Evolutionary conservation across 805 yeast genomes (phyloP), one percentile per base, ranked within the genome.

Genomic region (Saccharomycopsis sp.): DNA sequence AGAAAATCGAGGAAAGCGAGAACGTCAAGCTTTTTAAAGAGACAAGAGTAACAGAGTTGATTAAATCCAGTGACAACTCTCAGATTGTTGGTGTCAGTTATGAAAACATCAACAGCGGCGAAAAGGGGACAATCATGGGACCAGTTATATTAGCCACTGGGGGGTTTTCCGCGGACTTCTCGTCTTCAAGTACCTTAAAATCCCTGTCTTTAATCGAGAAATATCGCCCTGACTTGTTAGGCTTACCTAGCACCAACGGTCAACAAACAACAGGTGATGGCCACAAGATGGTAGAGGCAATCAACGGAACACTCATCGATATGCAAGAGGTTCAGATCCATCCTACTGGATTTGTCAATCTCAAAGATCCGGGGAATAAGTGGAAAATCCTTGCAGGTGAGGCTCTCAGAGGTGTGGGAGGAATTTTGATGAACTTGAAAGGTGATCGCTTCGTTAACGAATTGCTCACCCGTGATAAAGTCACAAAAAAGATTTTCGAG

Each of bases 341-440:
- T 64, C 87, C 87, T 48, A 82, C 86, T 1, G 86, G 86, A 1
- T 81, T 81, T 66, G 70, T 82, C 40, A 79, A 79, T 54, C 73
- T 74, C 12, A 67, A 67, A 18, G 73, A 77, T 44, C 72, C 71
- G 23, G 63, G 65, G 3, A 73, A 68, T 54, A 73, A 72, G 56
- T 77, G 79, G 78, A 81, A 81, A 66, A 76, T 82, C 62, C 66
- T 82, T 15, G 83, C 85, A 62, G 86, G 85, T 7, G 87, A 82
- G 62, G 75, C 83, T 0, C 64, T 82, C 2, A 71, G 87, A 66
- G 86, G 85, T 1, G 70, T 79, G 50, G 87, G 87, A 34, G 86
- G 85, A 40, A 70, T 82, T 4, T 64, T 82, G 52, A 54, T 82
- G 14, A 77, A 79, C 54, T 73, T 78, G 1, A 52, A 59, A 1